Evolutionary conservation across 768 basidiomycete species (phyloP).

Genomic region (Podaxis pistillaris): DNA sequence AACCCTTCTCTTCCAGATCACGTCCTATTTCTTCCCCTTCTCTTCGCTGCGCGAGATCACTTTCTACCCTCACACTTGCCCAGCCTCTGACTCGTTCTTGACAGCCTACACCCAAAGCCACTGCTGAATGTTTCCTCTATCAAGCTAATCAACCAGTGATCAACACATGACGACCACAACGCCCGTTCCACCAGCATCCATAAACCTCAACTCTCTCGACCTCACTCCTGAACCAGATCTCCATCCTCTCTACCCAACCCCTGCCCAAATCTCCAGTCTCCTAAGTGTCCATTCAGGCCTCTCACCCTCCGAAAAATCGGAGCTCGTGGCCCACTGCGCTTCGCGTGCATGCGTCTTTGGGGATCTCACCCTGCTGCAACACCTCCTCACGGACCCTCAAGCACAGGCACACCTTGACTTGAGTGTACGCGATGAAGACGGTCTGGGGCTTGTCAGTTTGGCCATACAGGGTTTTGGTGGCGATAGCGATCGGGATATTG

Average conservation of each 20-base stretch:
- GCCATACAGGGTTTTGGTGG: constrained; percentile 81
- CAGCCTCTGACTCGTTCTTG: not conserved
- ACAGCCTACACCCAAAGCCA: not conserved
- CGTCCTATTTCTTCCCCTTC: not conserved
- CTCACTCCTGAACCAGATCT: constrained; percentile 77
- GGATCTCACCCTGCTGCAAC: constrained; percentile 69
- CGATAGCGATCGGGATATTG: constrained; percentile 80
- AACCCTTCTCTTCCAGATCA: not conserved
- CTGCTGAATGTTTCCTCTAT: constrained; percentile 1
- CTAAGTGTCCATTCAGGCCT: constrained; percentile 70
- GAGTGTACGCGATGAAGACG: constrained; percentile 77
- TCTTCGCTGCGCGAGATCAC: not conserved
- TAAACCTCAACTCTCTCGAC: constrained; percentile 40
- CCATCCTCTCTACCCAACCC: constrained; percentile 74
- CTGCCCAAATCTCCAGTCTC: constrained; percentile 56
- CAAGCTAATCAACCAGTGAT: constrained; percentile 10
- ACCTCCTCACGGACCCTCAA: constrained; percentile 66
- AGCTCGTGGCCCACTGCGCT: constrained; percentile 73
- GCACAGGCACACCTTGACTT: constrained; percentile 70
- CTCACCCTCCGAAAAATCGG: constrained; percentile 60
- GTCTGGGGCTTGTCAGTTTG: constrained; percentile 74
- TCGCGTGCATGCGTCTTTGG: constrained; percentile 77
- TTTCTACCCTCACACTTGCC: not conserved
- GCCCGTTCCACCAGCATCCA: constrained; percentile 11
- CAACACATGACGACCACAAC: constrained; percentile 14